These are phyloP conservation scores for Beauveria medogensis DNA, from an alignment of 2,329 filamentous ascomycete species.

Conservation along the genomic window DNA sequence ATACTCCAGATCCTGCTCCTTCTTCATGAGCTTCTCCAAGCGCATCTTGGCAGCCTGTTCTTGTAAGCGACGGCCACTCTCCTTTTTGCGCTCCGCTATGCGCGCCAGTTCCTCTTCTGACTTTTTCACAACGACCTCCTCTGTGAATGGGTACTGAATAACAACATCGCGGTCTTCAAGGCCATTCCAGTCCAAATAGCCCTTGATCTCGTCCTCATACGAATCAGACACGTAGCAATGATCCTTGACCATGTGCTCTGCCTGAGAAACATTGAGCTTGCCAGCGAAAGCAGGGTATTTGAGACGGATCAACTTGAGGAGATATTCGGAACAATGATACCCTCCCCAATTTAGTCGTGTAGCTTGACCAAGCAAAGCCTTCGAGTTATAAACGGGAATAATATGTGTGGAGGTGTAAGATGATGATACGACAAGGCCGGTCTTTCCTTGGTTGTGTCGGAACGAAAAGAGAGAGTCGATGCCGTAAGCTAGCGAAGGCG, in stretches of 20 bases:
- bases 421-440: constrained; percentile 82
- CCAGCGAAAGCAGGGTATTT: constrained; percentile 88
- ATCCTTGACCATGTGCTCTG: constrained; percentile 77
- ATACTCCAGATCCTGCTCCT: constrained; percentile 92
- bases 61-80: constrained; percentile 83
- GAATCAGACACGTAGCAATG: constrained; percentile 85
- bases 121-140: constrained; percentile 85
- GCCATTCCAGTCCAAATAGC: constrained; percentile 83
- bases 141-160: constrained; percentile 87
- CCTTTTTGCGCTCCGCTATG: constrained; percentile 89
- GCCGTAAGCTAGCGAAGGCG: constrained; percentile 83
- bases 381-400: constrained; percentile 84
- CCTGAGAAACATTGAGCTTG: constrained; percentile 78
- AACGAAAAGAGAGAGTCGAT: constrained; percentile 97
- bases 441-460: constrained; percentile 78
- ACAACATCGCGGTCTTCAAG: constrained; percentile 83
- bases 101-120: constrained; percentile 86
- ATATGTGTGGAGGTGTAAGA: constrained; percentile 92
- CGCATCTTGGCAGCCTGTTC: constrained; percentile 97
- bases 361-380: constrained; percentile 75
- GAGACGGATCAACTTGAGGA: constrained; percentile 78
- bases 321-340: constrained; percentile 80
- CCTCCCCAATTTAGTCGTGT: constrained; percentile 93
- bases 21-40: constrained; percentile 86
- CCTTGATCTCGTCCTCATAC: constrained; percentile 69